Evolutionary conservation across 257 asterid species (phyloP).

Genomic region (Solanum bulbocastanum): DNA sequence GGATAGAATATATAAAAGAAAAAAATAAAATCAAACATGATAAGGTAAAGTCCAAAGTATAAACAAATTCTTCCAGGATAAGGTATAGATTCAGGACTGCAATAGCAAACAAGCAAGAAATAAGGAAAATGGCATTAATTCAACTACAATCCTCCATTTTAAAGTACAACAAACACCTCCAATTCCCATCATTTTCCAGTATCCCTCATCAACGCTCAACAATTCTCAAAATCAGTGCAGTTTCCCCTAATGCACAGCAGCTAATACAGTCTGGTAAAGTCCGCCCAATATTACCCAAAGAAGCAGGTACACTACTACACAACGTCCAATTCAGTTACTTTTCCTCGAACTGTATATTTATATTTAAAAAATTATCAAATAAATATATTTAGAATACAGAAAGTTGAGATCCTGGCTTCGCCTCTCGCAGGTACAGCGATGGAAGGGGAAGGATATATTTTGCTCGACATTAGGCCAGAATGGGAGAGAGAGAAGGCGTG

Average conservation of each 20-base stretch:
- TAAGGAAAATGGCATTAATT: slow-evolving; percentile 9
- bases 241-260: slow-evolving; percentile 46
- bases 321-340: background rate
- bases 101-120: background rate
- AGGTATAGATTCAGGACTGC: background rate
- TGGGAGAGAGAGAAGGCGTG: slow-evolving; percentile 91
- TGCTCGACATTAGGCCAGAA: slow-evolving; percentile 81
- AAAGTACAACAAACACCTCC: slow-evolving; percentile 16
- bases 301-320: slow-evolving; percentile 34
- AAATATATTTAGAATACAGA: background rate
- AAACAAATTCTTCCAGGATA: slow-evolving; percentile 5
- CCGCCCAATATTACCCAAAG: slow-evolving; percentile 59
- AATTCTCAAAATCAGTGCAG: slow-evolving; percentile 26
- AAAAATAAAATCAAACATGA: background rate
- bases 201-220: slow-evolving; percentile 22
- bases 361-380: background rate
- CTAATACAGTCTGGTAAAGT: slow-evolving; percentile 69
- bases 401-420: background rate
- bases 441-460: slow-evolving; percentile 51
- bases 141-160: slow-evolving; percentile 35
- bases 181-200: slow-evolving; percentile 13
- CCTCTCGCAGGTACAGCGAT: slow-evolving; percentile 36
- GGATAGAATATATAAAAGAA: background rate
- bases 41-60: background rate
- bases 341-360: background rate